Base-by-base conservation (phyloP, 495 filamentous ascomycete genomes). In the Aspergillus bertholletiae region DNA sequence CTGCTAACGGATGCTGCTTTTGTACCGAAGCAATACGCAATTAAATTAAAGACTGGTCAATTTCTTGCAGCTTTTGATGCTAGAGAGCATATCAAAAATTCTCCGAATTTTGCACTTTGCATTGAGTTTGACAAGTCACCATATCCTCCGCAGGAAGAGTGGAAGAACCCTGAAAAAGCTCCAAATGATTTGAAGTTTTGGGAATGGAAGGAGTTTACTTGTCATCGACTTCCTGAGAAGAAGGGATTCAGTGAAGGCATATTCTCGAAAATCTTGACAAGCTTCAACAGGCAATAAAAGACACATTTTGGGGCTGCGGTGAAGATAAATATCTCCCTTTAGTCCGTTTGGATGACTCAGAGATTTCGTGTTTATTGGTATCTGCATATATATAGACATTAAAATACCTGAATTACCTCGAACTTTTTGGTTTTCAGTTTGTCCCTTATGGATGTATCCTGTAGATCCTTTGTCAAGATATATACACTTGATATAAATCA, bases 121-220 rank as follows among this genome's bases (percentile, higher is more conserved):
- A 2, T 51, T 34, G 30, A 20, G 1, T 43, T 51, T 17, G 49
- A 51, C 22, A 41, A 18, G 22, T 51, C 49, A 15, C 49, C 49
- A 17, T 51, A 41, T 43, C 49, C 49, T n/a, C 21, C 21, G 23
- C 49, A 13, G 2, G 49, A 51, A 22, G 21, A 51, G n/a, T 51
- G 49, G 49, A 51, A 43, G 21, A 23, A 27, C 22, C 9, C 26
- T 13, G 23, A 15, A 2, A 24, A 21, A 7, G 13, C 32, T 4
- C 35, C 26, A 13, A 22, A 51, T 15, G 49, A 34, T 17, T 13
- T 26, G 22, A 41, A 24, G 49, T 23, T 51, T 13, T 51, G 49
- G 49, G 49, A 51, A 9, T 51, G 49, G 49, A 41, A 13, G 35
- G 49, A 51, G 24, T 43, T 51, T 28, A 41, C 22, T 30, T 9